These are phyloP conservation scores for Ophiocordyceps camponoti-leonardi DNA, from an alignment of 2,329 filamentous ascomycete genomes.

Conservation along the genomic window DNA sequence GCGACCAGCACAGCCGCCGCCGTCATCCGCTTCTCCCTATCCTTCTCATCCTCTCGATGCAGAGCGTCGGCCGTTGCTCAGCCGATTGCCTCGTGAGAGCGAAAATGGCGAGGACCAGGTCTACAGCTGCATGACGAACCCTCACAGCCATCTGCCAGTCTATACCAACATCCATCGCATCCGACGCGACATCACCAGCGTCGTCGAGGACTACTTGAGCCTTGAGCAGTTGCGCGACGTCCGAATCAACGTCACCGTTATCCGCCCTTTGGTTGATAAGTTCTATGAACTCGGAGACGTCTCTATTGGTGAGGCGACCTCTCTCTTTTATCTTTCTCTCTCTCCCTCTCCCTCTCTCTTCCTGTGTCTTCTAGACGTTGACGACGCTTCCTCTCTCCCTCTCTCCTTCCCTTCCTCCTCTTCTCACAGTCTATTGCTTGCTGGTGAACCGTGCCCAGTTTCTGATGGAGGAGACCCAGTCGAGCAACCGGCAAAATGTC, in stretches of 20 bases:
- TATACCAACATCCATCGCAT: slow-evolving; percentile 66
- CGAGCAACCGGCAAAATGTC: slow-evolving; percentile 66
- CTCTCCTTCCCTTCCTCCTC: not conserved
- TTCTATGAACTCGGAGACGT: slow-evolving; percentile 66
- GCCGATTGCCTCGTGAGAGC: slow-evolving; percentile 7
- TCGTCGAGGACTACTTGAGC: slow-evolving; percentile 46
- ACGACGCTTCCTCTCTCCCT: not conserved
- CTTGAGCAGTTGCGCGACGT: slow-evolving; percentile 65
- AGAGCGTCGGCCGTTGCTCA: slow-evolving; percentile 19
- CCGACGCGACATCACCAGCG: slow-evolving; percentile 43
- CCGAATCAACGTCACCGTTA: slow-evolving; percentile 64
- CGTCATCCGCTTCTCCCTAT: not conserved
- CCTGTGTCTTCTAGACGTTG: not conserved
- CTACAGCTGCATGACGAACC: slow-evolving; percentile 37
- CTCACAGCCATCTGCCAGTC: slow-evolving; percentile 48
- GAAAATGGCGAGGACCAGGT: slow-evolving; percentile 13
- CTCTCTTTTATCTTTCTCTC: not conserved
- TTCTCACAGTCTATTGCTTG: slow-evolving; percentile 52
- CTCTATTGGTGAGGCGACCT: slow-evolving; percentile 42
- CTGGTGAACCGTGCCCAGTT: slow-evolving; percentile 72
- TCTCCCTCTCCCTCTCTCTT: not conserved
- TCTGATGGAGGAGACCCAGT: slow-evolving; percentile 56
- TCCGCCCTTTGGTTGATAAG: slow-evolving; percentile 69
- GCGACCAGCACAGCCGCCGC: not conserved
- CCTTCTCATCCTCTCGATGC: slow-evolving; percentile 1